These are phyloP conservation scores for Diaporthe longicolla DNA, from an alignment of 2,329 filamentous ascomycete species.

Conservation along the genomic window DNA sequence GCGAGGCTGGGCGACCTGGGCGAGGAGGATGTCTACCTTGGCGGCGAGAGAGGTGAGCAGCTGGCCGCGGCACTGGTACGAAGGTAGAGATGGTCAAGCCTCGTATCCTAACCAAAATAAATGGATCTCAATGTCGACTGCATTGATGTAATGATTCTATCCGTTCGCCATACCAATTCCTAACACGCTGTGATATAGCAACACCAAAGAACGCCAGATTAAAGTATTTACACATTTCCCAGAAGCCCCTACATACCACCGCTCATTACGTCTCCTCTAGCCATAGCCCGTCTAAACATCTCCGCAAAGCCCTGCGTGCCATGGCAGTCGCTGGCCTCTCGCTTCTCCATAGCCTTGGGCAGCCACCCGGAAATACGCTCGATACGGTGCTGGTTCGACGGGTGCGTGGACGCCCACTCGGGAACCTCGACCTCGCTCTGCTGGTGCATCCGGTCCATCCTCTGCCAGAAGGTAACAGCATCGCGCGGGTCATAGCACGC, in stretches of 20 bases:
- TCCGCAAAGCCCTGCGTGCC: constrained; percentile 67
- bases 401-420: constrained; percentile 83
- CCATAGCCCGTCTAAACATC: constrained; percentile 64
- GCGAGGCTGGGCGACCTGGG: constrained; percentile 71
- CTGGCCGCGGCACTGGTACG: constrained; percentile 60
- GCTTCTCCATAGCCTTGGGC: constrained; percentile 69
- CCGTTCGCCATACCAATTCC: not conserved
- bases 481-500: constrained; percentile 81
- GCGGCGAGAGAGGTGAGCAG: constrained; percentile 68
- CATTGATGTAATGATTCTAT: not conserved
- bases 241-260: constrained; percentile 30
- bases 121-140: not conserved
- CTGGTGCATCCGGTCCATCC: constrained; percentile 69
- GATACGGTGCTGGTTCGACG: constrained; percentile 76
- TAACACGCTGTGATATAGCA: not conserved
- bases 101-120: no score
- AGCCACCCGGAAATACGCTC: constrained; percentile 76
- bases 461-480: constrained; percentile 76
- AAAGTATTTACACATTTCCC: not conserved
- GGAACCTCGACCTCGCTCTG: constrained; percentile 64
- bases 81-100: constrained; percentile 34
- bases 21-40: constrained; percentile 72
- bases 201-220: constrained; percentile 12
- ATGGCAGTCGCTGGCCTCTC: constrained; percentile 66
- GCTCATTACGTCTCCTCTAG: constrained; percentile 48